A percentile compares a stretch with the other conserved stretches of the same genome.
These are phyloP conservation scores for Hydnomerulius pinastri DNA, from an alignment of 768 basidiomycete species.

Conservation along the genomic window DNA sequence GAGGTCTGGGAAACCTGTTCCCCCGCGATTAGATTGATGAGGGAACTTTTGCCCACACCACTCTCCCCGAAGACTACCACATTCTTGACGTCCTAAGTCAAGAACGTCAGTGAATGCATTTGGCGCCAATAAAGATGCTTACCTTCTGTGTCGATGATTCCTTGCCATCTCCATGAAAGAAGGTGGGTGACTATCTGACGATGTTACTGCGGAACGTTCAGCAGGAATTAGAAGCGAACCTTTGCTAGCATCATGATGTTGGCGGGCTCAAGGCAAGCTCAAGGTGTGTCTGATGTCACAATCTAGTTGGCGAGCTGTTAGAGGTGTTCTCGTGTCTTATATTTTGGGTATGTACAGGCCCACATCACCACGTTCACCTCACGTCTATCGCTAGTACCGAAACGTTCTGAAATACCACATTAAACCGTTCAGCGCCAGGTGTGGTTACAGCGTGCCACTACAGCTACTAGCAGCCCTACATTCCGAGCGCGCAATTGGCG, in stretches of 20 bases:
- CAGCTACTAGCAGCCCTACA: too few relatives aligned
- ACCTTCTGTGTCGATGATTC: slow-evolving; percentile 10
- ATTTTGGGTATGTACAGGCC: neutral
- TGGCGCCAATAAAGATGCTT: neutral
- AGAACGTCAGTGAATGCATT: neutral
- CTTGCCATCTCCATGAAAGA: neutral
- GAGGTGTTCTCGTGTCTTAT: neutral
- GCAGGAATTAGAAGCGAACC: slow-evolving; percentile 10
- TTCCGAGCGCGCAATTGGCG: neutral
- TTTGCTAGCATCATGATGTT: slow-evolving; percentile 7
- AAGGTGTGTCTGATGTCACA: slow-evolving; percentile 6
- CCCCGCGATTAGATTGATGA: slow-evolving; percentile 44
- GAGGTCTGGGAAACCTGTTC: slow-evolving; percentile 28
- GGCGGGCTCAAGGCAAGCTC: neutral
- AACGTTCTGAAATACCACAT: neutral
- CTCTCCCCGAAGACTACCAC: slow-evolving; percentile 45
- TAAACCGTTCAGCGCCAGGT: neutral
- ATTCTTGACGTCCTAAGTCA: slow-evolving; percentile 27
- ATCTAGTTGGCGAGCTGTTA: neutral
- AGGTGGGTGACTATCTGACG: slow-evolving; percentile 5
- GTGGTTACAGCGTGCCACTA: neutral
- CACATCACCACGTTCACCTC: neutral
- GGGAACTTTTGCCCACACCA: slow-evolving; percentile 45
- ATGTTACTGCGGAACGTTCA: slow-evolving; percentile 11
- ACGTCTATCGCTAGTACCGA: neutral